Percentiles rank a stretch among this genome's conserved stretches.
Evolutionary conservation across 2,329 filamentous ascomycete species (phyloP).

Genomic region (Cercospora beticola): DNA sequence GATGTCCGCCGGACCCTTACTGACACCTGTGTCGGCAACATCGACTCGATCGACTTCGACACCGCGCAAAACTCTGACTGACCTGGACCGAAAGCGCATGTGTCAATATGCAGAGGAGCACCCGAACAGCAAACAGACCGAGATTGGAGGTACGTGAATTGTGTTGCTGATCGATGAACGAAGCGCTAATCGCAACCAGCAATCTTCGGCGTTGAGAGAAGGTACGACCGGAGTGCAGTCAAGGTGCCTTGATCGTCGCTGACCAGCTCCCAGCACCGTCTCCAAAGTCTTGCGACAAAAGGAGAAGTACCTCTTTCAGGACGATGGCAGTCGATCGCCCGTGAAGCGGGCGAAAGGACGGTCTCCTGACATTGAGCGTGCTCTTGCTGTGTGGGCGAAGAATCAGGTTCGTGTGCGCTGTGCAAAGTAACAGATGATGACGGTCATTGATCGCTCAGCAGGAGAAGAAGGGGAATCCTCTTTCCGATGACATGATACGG

Average conservation of each 20-base stretch:
- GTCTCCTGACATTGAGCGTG: slow-evolving; percentile 86
- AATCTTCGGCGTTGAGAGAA: slow-evolving; percentile 94
- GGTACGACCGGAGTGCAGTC: slow-evolving; percentile 57
- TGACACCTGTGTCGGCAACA: slow-evolving; percentile 53
- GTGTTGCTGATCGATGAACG: not conserved
- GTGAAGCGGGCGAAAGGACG: slow-evolving; percentile 82
- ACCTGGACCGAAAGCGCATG: slow-evolving; percentile 87
- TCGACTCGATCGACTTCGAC: slow-evolving; percentile 43
- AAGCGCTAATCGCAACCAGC: slow-evolving; percentile 51
- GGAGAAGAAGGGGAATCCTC: slow-evolving; percentile 69
- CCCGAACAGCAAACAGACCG: slow-evolving; percentile 87
- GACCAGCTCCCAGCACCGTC: slow-evolving; percentile 69
- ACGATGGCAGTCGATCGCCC: slow-evolving; percentile 75
- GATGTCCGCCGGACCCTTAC: slow-evolving; percentile 53
- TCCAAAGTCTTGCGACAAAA: slow-evolving; percentile 94
- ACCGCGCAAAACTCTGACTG: slow-evolving; percentile 72
- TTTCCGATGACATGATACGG: slow-evolving; percentile 78
- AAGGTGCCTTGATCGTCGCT: not conserved
- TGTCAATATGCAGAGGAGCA: slow-evolving; percentile 91
- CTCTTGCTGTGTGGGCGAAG: slow-evolving; percentile 80
- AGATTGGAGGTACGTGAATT: slow-evolving; percentile 73
- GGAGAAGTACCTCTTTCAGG: slow-evolving; percentile 85
- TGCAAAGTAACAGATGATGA: not conserved
- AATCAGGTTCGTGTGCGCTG: slow-evolving; percentile 49
- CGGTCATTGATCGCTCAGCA: slow-evolving; percentile 42